Conservation (phyloP, 1,139 yeast species). For the Fermentozyma sake region DNA sequence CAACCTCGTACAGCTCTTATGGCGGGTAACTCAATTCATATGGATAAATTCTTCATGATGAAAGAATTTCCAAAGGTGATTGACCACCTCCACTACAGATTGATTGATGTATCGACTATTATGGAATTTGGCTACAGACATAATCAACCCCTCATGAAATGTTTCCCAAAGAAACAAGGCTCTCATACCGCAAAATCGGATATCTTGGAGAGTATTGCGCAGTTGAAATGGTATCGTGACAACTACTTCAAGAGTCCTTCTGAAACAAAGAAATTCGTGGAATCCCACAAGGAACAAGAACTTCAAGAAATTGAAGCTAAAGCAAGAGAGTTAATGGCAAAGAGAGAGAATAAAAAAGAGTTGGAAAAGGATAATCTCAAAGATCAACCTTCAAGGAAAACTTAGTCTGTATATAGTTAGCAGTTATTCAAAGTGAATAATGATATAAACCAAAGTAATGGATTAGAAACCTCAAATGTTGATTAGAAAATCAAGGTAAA, state of each 20-base stretch:
- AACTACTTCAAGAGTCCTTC: slow-evolving; percentile 46
- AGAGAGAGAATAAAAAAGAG: too few relatives aligned
- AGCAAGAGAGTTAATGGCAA: too few relatives aligned
- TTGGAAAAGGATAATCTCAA: too few relatives aligned
- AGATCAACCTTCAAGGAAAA: too few relatives aligned
- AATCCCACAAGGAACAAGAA: too few relatives aligned
- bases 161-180: slow-evolving; percentile 58
- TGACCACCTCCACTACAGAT: slow-evolving; percentile 73
- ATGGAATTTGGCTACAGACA: slow-evolving; percentile 79
- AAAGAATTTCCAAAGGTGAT: slow-evolving; percentile 76
- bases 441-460: too few relatives aligned
- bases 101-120: slow-evolving; percentile 82
- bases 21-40: slow-evolving; percentile 91
- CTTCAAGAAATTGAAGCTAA: too few relatives aligned
- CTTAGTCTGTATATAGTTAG: too few relatives aligned
- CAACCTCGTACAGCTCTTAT: slow-evolving; percentile 57
- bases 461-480: too few relatives aligned
- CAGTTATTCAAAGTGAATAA: too few relatives aligned
- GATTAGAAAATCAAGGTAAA: too few relatives aligned
- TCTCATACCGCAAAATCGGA: slow-evolving; percentile 87
- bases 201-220: slow-evolving; percentile 82
- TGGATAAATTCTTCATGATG: slow-evolving; percentile 83
- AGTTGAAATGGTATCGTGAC: slow-evolving; percentile 71
- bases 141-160: slow-evolving; percentile 55
- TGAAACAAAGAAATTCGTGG: slow-evolving; percentile 20